These are phyloP conservation scores for Ophiobolus disseminans DNA, from an alignment of 2,329 filamentous ascomycete genomes.

Conservation along the genomic window DNA sequence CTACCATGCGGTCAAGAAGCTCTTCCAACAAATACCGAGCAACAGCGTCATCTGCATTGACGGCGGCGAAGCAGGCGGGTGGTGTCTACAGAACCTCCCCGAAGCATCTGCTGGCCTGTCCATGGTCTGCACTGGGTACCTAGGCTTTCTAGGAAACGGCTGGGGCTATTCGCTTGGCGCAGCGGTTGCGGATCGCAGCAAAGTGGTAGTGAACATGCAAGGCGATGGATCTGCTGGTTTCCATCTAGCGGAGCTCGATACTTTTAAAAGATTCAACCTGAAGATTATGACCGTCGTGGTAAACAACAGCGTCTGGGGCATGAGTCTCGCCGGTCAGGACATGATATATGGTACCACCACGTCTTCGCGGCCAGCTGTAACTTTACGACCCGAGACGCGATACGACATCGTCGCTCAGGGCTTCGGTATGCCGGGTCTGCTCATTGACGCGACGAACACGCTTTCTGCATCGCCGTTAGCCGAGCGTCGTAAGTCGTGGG, in stretches of 20 bases:
- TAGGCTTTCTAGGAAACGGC: conserved; percentile 57
- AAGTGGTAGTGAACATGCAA: conserved; percentile 53
- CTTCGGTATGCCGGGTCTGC: conserved; percentile 39
- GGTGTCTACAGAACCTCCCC: conserved; percentile 41
- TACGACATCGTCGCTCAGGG: conserved; percentile 54
- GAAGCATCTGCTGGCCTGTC: conserved; percentile 34
- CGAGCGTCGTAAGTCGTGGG: conserved; percentile 13
- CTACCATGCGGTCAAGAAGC: conserved; percentile 50
- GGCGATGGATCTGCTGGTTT: conserved; percentile 57
- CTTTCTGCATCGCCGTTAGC: not conserved
- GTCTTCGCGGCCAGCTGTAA: conserved; percentile 39
- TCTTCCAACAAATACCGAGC: conserved; percentile 48
- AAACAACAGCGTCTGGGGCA: conserved; percentile 55
- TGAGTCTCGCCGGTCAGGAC: conserved; percentile 55
- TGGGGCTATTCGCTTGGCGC: conserved; percentile 56
- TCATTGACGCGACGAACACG: conserved; percentile 20
- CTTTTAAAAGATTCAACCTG: conserved; percentile 51
- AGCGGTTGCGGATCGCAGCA: conserved; percentile 50
- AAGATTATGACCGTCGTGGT: conserved; percentile 53
- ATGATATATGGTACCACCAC: conserved; percentile 50
- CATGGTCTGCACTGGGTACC: conserved; percentile 43
- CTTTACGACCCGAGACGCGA: conserved; percentile 40
- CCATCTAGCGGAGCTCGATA: conserved; percentile 57
- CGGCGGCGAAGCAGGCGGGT: conserved; percentile 51
- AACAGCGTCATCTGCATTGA: conserved; percentile 51